A percentile compares a stretch with the other conserved stretches of the same genome.
Evolutionary conservation across 2,329 filamentous ascomycete species (phyloP).

Genomic region (Colletotrichum tropicale): DNA sequence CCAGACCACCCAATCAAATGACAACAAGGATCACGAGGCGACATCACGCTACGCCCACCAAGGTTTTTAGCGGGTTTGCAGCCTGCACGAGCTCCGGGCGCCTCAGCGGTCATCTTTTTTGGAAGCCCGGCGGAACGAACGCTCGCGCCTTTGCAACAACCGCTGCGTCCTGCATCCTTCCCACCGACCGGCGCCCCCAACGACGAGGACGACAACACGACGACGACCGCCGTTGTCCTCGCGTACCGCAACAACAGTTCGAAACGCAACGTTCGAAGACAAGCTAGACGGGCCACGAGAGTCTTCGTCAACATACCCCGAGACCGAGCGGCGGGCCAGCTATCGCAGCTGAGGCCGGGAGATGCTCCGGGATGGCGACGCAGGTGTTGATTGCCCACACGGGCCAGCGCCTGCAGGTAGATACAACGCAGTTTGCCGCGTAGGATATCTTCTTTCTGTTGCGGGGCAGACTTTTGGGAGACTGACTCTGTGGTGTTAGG

Average conservation of each 20-base stretch:
- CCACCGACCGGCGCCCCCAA: neutral
- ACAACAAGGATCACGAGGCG: conserved; percentile 17
- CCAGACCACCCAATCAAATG: conserved; percentile 13
- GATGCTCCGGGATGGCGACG: conserved; percentile 78
- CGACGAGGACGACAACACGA: neutral
- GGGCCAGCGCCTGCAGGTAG: conserved; percentile 82
- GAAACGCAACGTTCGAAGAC: neutral
- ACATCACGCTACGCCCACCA: conserved; percentile 20
- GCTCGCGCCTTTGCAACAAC: conserved; percentile 8
- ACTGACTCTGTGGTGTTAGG: conserved; percentile 42
- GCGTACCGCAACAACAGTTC: neutral
- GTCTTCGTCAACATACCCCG: neutral
- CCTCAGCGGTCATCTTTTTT: conserved; percentile 15
- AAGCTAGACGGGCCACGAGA: neutral
- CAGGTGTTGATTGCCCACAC: conserved; percentile 92
- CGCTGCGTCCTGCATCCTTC: neutral
- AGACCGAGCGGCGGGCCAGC: conserved; percentile 3
- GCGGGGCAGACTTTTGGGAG: neutral
- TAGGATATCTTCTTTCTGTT: conserved; percentile 42
- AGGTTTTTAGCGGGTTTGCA: conserved; percentile 14
- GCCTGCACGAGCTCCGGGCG: conserved; percentile 19
- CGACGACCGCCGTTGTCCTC: neutral
- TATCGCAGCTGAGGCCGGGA: conserved; percentile 28
- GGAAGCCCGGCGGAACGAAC: conserved; percentile 11
- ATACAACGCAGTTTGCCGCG: conserved; percentile 77